Evolutionary conservation across 1,284 basidiomycete species (phyloP).

Genomic region (Irpex sp.): DNA sequence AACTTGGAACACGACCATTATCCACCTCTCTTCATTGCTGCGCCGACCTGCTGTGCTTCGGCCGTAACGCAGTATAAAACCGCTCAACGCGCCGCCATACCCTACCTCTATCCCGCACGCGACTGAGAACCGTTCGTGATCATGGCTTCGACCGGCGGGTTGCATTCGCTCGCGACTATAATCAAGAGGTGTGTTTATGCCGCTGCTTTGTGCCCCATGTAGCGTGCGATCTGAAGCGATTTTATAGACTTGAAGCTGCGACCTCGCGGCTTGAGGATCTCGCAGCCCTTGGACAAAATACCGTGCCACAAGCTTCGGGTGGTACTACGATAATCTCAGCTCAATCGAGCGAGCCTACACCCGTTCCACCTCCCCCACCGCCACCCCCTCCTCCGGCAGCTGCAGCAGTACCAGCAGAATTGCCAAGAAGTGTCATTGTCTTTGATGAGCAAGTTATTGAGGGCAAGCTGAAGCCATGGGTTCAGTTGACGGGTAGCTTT

Average conservation of each 20-base stretch:
- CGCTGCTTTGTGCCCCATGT: not conserved
- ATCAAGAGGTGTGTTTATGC: conserved; percentile 66
- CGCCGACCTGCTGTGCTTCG: not conserved
- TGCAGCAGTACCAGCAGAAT: conserved; percentile 32
- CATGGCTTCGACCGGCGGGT: conserved; percentile 36
- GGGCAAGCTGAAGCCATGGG: conserved; percentile 70
- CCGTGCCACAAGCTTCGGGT: conserved; percentile 27
- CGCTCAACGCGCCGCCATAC: not conserved
- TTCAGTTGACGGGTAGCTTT: conserved; percentile 72
- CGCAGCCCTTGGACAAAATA: conserved; percentile 39
- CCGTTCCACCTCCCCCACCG: conserved; percentile 36
- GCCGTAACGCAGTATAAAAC: not conserved
- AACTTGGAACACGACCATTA: not conserved
- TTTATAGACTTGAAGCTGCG: conserved; percentile 79
- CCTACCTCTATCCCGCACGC: not conserved
- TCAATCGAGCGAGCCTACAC: conserved; percentile 36
- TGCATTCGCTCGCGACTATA: conserved; percentile 75
- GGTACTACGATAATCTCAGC: conserved; percentile 21
- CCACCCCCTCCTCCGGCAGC: conserved; percentile 31
- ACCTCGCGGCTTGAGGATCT: conserved; percentile 95
- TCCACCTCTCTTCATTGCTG: not conserved
- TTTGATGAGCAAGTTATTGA: conserved; percentile 76
- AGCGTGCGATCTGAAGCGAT: conserved; percentile 8
- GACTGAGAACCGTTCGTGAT: not conserved
- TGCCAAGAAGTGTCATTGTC: conserved; percentile 63